Evolutionary conservation across 495 filamentous ascomycete species (phyloP), one percentile per base, ranked within the genome.

Genomic region (Podospora conica): DNA sequence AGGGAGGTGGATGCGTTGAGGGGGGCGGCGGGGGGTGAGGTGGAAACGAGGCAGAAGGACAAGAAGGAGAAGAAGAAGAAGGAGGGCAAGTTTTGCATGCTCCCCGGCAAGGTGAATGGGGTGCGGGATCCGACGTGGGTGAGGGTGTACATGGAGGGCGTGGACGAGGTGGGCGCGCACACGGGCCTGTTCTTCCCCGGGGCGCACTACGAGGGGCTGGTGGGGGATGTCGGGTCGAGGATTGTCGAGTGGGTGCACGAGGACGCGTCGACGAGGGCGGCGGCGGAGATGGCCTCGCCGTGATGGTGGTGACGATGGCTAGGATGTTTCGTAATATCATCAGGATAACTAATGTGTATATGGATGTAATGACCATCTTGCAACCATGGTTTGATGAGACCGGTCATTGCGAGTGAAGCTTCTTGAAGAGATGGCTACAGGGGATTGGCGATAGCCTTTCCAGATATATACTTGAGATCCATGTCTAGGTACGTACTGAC

Each of bases 161-260:
- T 94, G 58, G 91, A 96, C 71, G 90, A 96, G 71, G 90, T 96
- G 4, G 86, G 83, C 9, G 93, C 93, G 3, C 93, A 97, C 74
- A 92, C 90, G 61, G 88, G 90, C 3, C 78, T 97, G 64, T 97
- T 97, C 74, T 86, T 91, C 53, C 78, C 85, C 0, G 84, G 82
- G 0, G 80, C 80, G 33, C 83, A 91, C 53, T 96, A 97, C 73
- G 90, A 94, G 71, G 74, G 75, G 68, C 78, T 96, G 11, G 88
- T 96, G 48, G 88, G 86, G 1, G 91, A 94, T 75, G 88, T 91
- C 1, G 88, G 85, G 15, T 79, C 79, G 20, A 80, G 86, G 66
- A 84, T 96, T 40, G 86, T 90, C 66, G 79, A 79, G 40, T 96
- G 93, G 92, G 84, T 95, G 18, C 78, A 84, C 33, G 86, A 88